Evolutionary conservation across 2,329 filamentous ascomycete genomes (phyloP).

Genomic region (Harringtonia lauricola): DNA sequence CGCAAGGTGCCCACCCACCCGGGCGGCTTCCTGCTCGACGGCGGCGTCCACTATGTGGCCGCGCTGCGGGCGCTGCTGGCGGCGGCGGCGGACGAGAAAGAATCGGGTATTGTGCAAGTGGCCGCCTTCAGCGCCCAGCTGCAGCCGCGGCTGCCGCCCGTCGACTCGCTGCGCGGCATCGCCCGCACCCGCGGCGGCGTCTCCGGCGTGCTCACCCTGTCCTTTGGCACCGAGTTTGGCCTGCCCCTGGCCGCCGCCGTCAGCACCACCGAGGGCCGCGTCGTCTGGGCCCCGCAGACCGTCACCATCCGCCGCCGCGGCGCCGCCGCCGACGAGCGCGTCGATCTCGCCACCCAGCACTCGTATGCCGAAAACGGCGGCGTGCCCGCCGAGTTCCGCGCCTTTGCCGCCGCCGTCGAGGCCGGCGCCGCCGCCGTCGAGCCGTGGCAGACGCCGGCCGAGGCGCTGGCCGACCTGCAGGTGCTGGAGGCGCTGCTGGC

Average conservation of each 20-base stretch:
- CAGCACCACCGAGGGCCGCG: conserved; percentile 17
- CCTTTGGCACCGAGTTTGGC: conserved; percentile 22
- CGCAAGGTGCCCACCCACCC: conserved; percentile 60
- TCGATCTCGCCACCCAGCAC: conserved; percentile 9
- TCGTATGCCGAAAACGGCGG: conserved; percentile 11
- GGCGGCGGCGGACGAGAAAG: conserved; percentile 24
- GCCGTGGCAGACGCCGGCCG: conserved; percentile 15
- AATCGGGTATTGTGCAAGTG: conserved; percentile 23
- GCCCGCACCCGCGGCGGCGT: conserved; percentile 16
- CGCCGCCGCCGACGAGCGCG: not conserved
- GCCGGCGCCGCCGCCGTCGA: conserved; percentile 11
- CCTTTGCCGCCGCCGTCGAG: conserved; percentile 17
- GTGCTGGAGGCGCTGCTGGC: conserved; percentile 19
- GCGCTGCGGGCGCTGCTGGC: conserved; percentile 48
- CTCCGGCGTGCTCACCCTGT: conserved; percentile 15
- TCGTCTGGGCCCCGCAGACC: conserved; percentile 14
- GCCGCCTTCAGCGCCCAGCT: conserved; percentile 44
- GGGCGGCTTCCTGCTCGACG: conserved; percentile 67
- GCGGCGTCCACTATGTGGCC: conserved; percentile 62
- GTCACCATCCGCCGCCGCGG: conserved; percentile 12
- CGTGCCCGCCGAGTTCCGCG: conserved; percentile 19
- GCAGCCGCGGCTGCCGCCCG: conserved; percentile 46
- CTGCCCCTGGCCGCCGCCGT: conserved; percentile 15
- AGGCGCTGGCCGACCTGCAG: conserved; percentile 20
- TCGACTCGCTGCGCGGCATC: conserved; percentile 55